Evolutionary conservation across 805 yeast genomes (phyloP).

Genomic region (Hanseniaspora hatyaiensis): DNA sequence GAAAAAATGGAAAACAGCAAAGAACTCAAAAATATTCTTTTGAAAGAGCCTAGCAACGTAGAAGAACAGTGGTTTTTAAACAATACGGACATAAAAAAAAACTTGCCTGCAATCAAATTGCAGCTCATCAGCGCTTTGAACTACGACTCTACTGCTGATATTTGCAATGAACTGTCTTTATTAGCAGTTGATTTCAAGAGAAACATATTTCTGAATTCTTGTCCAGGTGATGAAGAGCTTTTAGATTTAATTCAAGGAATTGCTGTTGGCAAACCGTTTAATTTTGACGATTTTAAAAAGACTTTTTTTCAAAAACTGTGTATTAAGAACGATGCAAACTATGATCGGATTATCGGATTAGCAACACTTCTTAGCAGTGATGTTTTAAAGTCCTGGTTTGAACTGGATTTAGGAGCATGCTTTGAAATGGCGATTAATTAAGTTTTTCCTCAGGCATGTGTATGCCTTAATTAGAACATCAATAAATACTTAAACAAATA

Average conservation of each 20-base stretch:
- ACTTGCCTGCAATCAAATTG: background rate
- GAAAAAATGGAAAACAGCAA: background rate
- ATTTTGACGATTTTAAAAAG: background rate
- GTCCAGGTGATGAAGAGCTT: too few species aligned
- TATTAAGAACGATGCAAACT: background rate
- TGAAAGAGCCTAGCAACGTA: too few species aligned
- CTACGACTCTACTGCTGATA: background rate
- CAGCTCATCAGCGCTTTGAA: background rate
- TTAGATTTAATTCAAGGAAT: background rate
- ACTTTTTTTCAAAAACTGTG: background rate
- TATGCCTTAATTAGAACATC: background rate
- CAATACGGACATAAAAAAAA: background rate
- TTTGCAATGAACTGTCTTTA: background rate
- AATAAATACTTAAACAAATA: too few species aligned
- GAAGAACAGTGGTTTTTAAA: background rate
- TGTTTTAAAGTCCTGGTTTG: background rate
- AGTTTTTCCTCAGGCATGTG: too few species aligned
- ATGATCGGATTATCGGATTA: background rate
- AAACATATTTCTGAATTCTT: too few species aligned
- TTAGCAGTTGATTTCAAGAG: background rate
- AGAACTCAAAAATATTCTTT: background rate
- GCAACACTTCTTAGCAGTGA: background rate
- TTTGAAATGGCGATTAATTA: slow-evolving; percentile 3
- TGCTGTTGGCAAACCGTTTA: background rate
- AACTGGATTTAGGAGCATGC: slow-evolving; percentile 1